Evolutionary conservation across 164 flowering plant genomes (phyloP).

Genomic region (Nelumbo lutea): DNA sequence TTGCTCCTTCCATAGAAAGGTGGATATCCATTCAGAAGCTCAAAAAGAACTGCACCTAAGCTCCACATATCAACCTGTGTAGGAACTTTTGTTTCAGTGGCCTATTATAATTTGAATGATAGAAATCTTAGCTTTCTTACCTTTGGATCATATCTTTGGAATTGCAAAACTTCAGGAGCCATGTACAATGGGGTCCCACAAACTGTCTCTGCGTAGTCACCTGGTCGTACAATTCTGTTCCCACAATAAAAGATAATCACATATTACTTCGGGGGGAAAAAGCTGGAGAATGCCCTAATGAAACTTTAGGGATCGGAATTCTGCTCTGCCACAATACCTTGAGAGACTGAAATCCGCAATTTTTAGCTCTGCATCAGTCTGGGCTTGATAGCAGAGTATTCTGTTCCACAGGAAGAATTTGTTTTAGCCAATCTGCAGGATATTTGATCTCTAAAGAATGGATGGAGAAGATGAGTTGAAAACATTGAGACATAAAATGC

Average conservation of each 20-base stretch:
- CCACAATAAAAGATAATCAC: neutral
- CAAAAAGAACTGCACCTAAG: conserved; percentile 63
- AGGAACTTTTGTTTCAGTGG: conserved; percentile 6
- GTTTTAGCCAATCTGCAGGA: conserved; percentile 4
- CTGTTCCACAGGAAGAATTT: conserved; percentile 28
- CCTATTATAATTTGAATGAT: neutral
- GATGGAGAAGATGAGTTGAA: no score
- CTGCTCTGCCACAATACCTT: conserved; percentile 30
- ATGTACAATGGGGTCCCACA: conserved; percentile 70
- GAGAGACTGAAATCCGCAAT: conserved; percentile 72
- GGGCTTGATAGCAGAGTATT: conserved; percentile 46
- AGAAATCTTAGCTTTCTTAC: conserved; percentile 17
- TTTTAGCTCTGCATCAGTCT: conserved; percentile 46
- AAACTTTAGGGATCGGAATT: no score
- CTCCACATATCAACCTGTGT: conserved; percentile 77
- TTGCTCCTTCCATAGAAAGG: conserved; percentile 59
- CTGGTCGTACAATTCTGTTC: conserved; percentile 38
- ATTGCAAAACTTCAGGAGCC: conserved; percentile 74
- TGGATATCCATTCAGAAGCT: conserved; percentile 63
- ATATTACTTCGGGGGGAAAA: neutral
- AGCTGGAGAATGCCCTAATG: no score
- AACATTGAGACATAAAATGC: neutral
- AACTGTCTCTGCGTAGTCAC: conserved; percentile 48
- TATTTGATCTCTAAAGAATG: neutral
- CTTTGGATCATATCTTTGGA: conserved; percentile 61